Percentiles rank a stretch among this genome's conserved stretches.
These are phyloP conservation scores for Calonectria fujianensis DNA, from an alignment of 2,329 filamentous ascomycete species.

Conservation along the genomic window DNA sequence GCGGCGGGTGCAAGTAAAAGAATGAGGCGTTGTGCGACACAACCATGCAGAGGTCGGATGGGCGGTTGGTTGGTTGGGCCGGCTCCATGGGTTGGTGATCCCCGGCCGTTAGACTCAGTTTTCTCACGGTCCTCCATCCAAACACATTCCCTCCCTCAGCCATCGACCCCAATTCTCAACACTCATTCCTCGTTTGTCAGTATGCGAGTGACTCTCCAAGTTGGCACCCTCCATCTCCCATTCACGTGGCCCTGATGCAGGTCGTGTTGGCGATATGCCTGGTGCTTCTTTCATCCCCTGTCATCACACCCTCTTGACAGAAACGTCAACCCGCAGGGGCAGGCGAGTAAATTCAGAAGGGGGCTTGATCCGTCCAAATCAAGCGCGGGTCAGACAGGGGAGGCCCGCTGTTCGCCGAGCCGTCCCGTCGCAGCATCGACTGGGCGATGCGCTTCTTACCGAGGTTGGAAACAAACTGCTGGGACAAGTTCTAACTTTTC, in stretches of 20 bases:
- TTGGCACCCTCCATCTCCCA: conserved; percentile 23
- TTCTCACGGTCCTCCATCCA: conserved; percentile 17
- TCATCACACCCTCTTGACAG: conserved; percentile 22
- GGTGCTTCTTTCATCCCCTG: conserved; percentile 37
- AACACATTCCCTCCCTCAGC: conserved; percentile 33
- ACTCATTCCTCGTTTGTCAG: conserved; percentile 19
- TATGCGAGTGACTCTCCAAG: not conserved
- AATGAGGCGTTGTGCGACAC: conserved; percentile 33
- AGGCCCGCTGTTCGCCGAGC: conserved; percentile 41
- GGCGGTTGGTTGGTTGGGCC: conserved; percentile 35
- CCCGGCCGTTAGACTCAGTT: conserved; percentile 34
- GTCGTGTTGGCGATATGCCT: conserved; percentile 40
- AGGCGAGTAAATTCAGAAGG: conserved; percentile 29
- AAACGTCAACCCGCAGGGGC: conserved; percentile 22
- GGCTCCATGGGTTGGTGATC: conserved; percentile 40
- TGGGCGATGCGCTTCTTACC: conserved; percentile 36
- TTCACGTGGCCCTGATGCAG: conserved; percentile 38
- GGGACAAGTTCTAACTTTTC: conserved; percentile 26
- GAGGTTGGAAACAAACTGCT: conserved; percentile 36
- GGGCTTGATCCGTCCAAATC: conserved; percentile 33
- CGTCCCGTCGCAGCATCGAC: conserved; percentile 36
- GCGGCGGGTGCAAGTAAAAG: conserved; percentile 2
- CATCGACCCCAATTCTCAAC: conserved; percentile 29
- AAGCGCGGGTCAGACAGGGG: conserved; percentile 41
- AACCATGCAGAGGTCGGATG: conserved; percentile 33